Evolutionary conservation across 805 yeast genomes (phyloP).

Genomic region (Candida chauliodis): DNA sequence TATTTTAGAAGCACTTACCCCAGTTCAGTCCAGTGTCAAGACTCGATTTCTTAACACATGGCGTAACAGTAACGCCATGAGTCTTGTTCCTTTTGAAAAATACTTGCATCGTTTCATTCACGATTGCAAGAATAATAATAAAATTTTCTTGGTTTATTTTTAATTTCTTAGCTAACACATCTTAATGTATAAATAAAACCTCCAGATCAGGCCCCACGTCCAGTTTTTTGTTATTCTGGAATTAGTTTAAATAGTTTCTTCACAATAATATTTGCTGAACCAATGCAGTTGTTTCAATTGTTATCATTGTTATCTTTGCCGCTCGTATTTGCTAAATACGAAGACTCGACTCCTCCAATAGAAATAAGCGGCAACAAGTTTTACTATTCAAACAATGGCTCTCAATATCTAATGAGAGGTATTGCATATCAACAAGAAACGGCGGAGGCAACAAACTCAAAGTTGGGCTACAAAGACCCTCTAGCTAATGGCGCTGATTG

Average conservation of each 20-base stretch:
- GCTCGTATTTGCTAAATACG: slow-evolving; percentile 11
- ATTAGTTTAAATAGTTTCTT: too few species aligned
- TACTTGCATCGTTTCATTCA: too few species aligned
- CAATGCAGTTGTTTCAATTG: slow-evolving; percentile 3
- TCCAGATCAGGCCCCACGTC: neutral
- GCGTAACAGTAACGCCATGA: too few species aligned
- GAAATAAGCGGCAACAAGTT: slow-evolving; percentile 44
- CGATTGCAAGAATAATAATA: too few species aligned
- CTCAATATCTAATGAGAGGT: slow-evolving; percentile 43
- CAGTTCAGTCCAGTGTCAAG: too few species aligned
- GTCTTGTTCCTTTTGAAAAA: too few species aligned
- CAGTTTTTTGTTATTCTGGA: slow-evolving; percentile 1
- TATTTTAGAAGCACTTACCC: too few species aligned
- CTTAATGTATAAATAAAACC: neutral
- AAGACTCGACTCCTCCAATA: slow-evolving; percentile 24
- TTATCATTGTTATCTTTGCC: slow-evolving; percentile 8
- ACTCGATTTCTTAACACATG: too few species aligned
- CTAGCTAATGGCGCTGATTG: slow-evolving; percentile 40
- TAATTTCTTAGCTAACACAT: slow-evolving; percentile 3
- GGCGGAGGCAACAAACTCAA: slow-evolving; percentile 21
- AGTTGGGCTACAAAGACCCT: slow-evolving; percentile 30
- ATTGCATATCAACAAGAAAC: slow-evolving; percentile 43
- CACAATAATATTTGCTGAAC: neutral
- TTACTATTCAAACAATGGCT: slow-evolving; percentile 38
- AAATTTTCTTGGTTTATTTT: too few species aligned